Evolutionary conservation across 2,329 filamentous ascomycete species (phyloP).

Genomic region (Aulographum hederae): DNA sequence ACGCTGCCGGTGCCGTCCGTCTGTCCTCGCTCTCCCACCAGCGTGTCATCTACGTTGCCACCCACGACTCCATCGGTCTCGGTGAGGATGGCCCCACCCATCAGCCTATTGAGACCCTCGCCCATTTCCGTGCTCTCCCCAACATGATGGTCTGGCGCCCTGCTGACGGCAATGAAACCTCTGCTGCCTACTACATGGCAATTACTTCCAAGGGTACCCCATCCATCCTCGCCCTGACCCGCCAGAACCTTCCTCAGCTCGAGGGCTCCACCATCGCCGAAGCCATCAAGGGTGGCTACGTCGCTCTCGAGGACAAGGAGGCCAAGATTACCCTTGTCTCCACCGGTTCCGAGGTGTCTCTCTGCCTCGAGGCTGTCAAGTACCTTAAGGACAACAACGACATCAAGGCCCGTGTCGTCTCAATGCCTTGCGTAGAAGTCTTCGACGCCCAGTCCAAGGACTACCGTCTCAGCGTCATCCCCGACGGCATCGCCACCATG

Average conservation of each 20-base stretch:
- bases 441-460: slow-evolving; percentile 90
- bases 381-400: slow-evolving; percentile 75
- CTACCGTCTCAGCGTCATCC: slow-evolving; percentile 82
- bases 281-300: slow-evolving; percentile 90
- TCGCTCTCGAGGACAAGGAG: slow-evolving; percentile 64
- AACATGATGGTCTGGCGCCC: slow-evolving; percentile 99
- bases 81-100: slow-evolving; percentile 97
- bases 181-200: slow-evolving; percentile 90
- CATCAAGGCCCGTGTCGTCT: slow-evolving; percentile 80
- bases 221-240: slow-evolving; percentile 82
- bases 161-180: slow-evolving; percentile 95
- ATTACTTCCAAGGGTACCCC: slow-evolving; percentile 81
- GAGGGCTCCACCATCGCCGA: slow-evolving; percentile 83
- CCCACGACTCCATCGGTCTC: slow-evolving; percentile 97
- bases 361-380: slow-evolving; percentile 86
- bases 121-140: slow-evolving; percentile 94
- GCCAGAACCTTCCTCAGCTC: slow-evolving; percentile 95
- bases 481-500: slow-evolving; percentile 81
- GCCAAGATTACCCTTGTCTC: slow-evolving; percentile 81
- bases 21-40: slow-evolving; percentile 82
- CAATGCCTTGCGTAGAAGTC: slow-evolving; percentile 90
- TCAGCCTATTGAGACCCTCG: slow-evolving; percentile 95
- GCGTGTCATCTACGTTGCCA: slow-evolving; percentile 88
- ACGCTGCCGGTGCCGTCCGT: slow-evolving; percentile 87
- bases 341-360: slow-evolving; percentile 88